These are phyloP conservation scores for Bassia scoparia DNA, from an alignment of 148 eudicot genomes.

Conservation along the genomic window DNA sequence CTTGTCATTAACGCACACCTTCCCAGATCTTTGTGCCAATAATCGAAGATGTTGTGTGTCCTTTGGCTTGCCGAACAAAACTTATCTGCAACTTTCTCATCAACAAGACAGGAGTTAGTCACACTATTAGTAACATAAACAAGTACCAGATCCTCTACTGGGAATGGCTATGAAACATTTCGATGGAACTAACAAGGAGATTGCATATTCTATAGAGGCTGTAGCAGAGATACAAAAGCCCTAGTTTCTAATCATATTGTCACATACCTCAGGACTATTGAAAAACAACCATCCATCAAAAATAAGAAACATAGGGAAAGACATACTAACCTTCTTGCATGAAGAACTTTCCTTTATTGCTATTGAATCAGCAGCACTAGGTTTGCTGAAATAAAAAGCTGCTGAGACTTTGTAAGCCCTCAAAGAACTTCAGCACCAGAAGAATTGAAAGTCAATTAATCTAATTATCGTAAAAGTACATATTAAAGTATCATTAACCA, in stretches of 20 bases:
- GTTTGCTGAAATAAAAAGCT: constrained; percentile 68
- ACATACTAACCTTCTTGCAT: constrained; percentile 67
- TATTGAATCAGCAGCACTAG: constrained; percentile 79
- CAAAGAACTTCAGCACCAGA: constrained; percentile 54
- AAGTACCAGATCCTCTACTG: not conserved
- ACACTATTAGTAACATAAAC: not conserved
- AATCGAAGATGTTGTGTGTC: constrained; percentile 47
- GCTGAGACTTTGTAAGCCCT: constrained; percentile 62
- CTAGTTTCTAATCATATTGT: not conserved
- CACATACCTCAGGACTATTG: not conserved
- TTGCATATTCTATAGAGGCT: too few species aligned
- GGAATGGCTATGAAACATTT: not conserved
- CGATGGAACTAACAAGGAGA: not conserved
- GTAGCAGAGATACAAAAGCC: not conserved
- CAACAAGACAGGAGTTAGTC: constrained; percentile 8
- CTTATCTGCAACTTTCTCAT: constrained; percentile 72
- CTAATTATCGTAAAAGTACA: constrained; percentile 10
- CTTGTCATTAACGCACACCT: constrained; percentile 86
- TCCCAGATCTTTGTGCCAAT: constrained; percentile 83
- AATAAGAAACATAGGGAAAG: not conserved
- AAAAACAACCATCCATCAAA: not conserved
- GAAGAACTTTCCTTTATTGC: constrained; percentile 88
- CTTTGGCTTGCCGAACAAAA: constrained; percentile 67
- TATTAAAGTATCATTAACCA: not conserved
- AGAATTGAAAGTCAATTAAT: constrained; percentile 18